phyloP scores from a whole-genome alignment of 2,329 filamentous ascomycete species.

The Apiospora aurea region DNA sequence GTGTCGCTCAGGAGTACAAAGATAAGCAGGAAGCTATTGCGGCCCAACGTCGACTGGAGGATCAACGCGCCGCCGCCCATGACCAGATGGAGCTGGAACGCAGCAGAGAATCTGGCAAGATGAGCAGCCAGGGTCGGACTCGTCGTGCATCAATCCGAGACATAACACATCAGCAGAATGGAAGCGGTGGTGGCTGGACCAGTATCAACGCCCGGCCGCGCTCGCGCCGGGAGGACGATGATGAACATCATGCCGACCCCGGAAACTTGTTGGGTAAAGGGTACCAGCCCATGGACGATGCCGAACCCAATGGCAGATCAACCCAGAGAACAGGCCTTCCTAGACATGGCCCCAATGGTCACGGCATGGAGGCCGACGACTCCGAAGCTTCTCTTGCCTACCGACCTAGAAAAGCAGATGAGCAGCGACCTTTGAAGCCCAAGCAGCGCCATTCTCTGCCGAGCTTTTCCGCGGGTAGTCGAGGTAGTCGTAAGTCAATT shows the following conservation, averaged over 20 bases:
- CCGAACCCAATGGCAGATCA: constrained; percentile 31
- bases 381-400: constrained; percentile 26
- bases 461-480: constrained; percentile 31
- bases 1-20: constrained; percentile 36
- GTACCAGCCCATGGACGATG: constrained; percentile 42
- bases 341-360: constrained; percentile 28
- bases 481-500: constrained; percentile 14
- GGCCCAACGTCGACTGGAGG: constrained; percentile 35
- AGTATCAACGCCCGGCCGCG: constrained; percentile 42
- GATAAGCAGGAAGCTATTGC: constrained; percentile 27
- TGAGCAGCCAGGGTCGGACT: background rate
- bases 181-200: constrained; percentile 37
- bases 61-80: constrained; percentile 32
- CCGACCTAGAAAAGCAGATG: constrained; percentile 26
- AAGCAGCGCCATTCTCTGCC: constrained; percentile 42
- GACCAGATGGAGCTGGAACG: constrained; percentile 16
- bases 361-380: constrained; percentile 28
- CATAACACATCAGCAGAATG: constrained; percentile 7
- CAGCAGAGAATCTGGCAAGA: constrained; percentile 14
- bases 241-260: constrained; percentile 39
- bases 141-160: constrained; percentile 15
- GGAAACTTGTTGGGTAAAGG: constrained; percentile 42
- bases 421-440: constrained; percentile 36
- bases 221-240: constrained; percentile 37
- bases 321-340: constrained; percentile 26